These are phyloP conservation scores for Trametes sp. DNA, from an alignment of 1,284 basidiomycete genomes.

Conservation along the genomic window DNA sequence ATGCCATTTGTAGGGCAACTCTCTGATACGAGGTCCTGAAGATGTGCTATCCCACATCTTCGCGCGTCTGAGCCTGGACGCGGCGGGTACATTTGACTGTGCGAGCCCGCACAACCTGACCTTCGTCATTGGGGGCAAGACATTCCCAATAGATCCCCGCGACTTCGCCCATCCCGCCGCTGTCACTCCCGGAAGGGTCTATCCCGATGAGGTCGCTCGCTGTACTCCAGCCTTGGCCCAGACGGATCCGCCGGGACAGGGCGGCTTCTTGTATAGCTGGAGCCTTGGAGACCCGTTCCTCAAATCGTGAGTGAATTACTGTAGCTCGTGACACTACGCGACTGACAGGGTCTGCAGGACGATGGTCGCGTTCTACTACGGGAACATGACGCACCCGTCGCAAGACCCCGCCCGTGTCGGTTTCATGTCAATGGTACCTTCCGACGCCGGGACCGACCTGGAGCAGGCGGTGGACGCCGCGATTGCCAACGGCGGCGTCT, in stretches of 20 bases:
- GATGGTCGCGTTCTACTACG: constrained; percentile 63
- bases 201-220: constrained; percentile 17
- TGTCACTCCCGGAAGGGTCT: constrained; percentile 30
- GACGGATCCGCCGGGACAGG: constrained; percentile 58
- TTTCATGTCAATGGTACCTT: constrained; percentile 69
- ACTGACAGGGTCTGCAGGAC: constrained; percentile 32
- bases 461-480: constrained; percentile 50
- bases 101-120: constrained; percentile 59
- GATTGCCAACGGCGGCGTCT: constrained; percentile 45
- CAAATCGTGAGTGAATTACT: constrained; percentile 43
- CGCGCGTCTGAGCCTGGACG: constrained; percentile 34
- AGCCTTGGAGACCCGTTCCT: constrained; percentile 51
- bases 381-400: constrained; percentile 68
- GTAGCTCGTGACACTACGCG: not conserved
- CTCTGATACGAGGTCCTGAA: constrained; percentile 47
- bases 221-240: constrained; percentile 55
- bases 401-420: constrained; percentile 70
- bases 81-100: constrained; percentile 47
- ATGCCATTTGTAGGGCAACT: constrained; percentile 43
- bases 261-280: constrained; percentile 47
- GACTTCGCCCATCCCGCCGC: constrained; percentile 56
- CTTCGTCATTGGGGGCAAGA: constrained; percentile 66
- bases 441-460: constrained; percentile 52
- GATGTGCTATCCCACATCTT: constrained; percentile 51
- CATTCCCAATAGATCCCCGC: constrained; percentile 72